Evolutionary conservation across 83 land plant species (phyloP), one percentile per base, ranked within the genome.

Genomic region (Picea abies): DNA sequence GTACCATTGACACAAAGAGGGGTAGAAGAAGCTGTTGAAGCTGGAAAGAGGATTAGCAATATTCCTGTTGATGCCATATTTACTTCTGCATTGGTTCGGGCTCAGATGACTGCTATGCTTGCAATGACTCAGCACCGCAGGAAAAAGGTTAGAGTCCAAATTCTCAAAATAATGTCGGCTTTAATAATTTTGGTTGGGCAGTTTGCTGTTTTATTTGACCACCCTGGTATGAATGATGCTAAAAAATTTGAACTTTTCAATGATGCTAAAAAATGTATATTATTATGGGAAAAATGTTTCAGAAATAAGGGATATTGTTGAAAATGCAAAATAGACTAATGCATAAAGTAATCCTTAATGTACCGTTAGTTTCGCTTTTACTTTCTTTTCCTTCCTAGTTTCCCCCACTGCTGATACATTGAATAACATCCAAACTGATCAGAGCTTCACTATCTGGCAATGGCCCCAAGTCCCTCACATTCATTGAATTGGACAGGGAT

Each of bases 141-240:
- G 32, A 29, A 29, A 29, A 29, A 95, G 94, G 97, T 96, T 72
- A 0, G 32, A 5, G 0, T 39, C 47, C 65, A 4, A 35, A 78
- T n/a, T 78, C 64, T 78, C 23, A 3, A 20, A n/a, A 44, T 73
- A 11, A n/a, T 44, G 56, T 3, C 78, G 11, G 0, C 78, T 47
- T 73, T 47, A 47, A 44, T 73, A 3, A 25, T 52, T 73, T 73
- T 47, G 39, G 39, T 37, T 70, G 73, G 73, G 22, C 47, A 15
- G 19, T 3, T 70, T 8, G 4, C n/a, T 70, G 19, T 70, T 14
- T 37, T 70, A 35, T 35, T 70, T 72, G 52, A 7, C 5, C 39
- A n/a, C 78, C 22, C 60, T 47, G 17, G 49, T 44, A 22, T 56
- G 60, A 56, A 56, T 10, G 20, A 5, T 69, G 15, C 32, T 39